Conservation (phyloP, 2,329 filamentous ascomycete species). For the Mycogone perniciosa region DNA sequence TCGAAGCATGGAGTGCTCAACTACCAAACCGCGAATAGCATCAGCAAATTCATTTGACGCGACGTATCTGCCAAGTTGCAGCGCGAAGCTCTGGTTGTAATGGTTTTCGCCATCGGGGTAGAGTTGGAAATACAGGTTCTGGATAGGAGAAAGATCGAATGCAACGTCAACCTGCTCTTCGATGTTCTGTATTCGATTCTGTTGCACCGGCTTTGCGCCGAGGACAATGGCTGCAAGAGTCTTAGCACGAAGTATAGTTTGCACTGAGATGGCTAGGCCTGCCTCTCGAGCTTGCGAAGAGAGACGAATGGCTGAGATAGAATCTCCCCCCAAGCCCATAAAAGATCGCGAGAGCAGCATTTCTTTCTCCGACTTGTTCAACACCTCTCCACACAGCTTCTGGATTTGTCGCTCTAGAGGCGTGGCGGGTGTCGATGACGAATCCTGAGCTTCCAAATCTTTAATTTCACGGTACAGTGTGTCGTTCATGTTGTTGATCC, state of each 20-base stretch:
- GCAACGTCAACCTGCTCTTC: too few species aligned
- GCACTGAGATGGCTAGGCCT: not conserved
- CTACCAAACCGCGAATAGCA: slow-evolving; percentile 8
- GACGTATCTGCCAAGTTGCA: not conserved
- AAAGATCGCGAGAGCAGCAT: slow-evolving; percentile 22
- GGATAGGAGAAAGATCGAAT: slow-evolving; percentile 15
- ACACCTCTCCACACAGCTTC: not conserved
- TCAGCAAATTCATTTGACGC: not conserved
- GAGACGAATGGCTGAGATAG: slow-evolving; percentile 34
- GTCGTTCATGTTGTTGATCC: too few species aligned
- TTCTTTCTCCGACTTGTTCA: not conserved
- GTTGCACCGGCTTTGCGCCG: too few species aligned
- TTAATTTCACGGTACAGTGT: too few species aligned
- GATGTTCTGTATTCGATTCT: too few species aligned
- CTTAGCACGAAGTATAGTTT: not conserved
- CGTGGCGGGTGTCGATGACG: too few species aligned
- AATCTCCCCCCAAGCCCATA: slow-evolving; percentile 35
- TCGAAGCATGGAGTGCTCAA: slow-evolving; percentile 15
- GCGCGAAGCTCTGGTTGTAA: slow-evolving; percentile 16
- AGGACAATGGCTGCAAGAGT: not conserved
- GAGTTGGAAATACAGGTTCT: slow-evolving; percentile 9
- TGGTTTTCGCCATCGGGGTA: slow-evolving; percentile 4
- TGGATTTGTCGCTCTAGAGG: not conserved
- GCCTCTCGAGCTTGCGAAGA: not conserved
- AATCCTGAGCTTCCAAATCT: too few species aligned